Percentiles rank a stretch among this genome's conserved stretches.
Conservation (phyloP, 306 rosid species). For the Cucumis hystrix region DNA sequence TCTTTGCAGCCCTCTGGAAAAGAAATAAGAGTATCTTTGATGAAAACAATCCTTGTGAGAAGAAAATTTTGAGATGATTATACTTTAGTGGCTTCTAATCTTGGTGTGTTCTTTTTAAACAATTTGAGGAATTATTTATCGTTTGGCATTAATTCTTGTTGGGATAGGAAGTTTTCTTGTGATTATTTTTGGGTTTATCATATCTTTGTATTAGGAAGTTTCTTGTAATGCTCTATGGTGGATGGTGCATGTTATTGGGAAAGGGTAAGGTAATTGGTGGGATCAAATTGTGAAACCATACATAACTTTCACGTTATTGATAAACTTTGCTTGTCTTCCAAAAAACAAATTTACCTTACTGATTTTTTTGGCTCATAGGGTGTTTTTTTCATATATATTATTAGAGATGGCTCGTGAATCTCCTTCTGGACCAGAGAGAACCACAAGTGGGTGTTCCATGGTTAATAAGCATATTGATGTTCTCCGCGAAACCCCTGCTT, state of each 20-base stretch:
- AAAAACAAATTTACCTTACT: not conserved
- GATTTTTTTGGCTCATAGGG: not conserved
- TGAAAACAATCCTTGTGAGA: not conserved
- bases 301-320: not conserved
- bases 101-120: not conserved
- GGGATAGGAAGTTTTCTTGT: not conserved
- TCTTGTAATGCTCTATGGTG: not conserved
- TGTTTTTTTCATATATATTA: not conserved
- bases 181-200: not conserved
- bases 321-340: not conserved
- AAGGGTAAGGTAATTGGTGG: not conserved
- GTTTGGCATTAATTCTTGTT: not conserved
- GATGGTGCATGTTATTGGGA: not conserved
- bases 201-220: not conserved
- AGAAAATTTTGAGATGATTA: not conserved
- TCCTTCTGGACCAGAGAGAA: slow-evolving; percentile 8
- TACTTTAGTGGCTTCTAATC: not conserved
- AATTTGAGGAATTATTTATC: not conserved
- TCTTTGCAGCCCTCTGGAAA: not conserved
- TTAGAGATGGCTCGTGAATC: slow-evolving; percentile 29
- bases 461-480: slow-evolving; percentile 53
- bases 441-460: slow-evolving; percentile 12
- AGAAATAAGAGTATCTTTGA: not conserved
- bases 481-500: slow-evolving; percentile 54
- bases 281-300: not conserved